phyloP scores from a whole-genome alignment of 352 stramenopile genomes.

The Phytophthora cryptogea region DNA sequence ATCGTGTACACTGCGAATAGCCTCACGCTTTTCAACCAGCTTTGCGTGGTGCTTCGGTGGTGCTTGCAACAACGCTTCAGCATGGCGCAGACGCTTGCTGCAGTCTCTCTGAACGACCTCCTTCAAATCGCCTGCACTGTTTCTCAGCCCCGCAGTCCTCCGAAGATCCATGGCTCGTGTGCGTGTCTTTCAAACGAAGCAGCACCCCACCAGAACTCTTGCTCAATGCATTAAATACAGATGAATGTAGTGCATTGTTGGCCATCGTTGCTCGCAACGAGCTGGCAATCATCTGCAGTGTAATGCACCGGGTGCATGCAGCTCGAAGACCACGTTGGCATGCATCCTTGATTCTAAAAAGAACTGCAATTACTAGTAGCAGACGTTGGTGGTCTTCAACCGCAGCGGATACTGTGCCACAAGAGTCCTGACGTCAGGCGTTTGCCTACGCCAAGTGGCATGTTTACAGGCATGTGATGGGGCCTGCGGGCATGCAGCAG shows the following conservation, averaged over 20 bases:
- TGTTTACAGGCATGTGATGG: conserved; percentile 11
- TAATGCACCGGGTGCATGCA: too few relatives aligned
- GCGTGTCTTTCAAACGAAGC: too few relatives aligned
- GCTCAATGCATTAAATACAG: conserved; percentile 4
- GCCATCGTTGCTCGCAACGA: too few relatives aligned
- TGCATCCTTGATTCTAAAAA: too few relatives aligned
- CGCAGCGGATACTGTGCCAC: conserved; percentile 7
- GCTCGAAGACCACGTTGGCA: too few relatives aligned
- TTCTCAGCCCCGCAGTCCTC: conserved; percentile 10
- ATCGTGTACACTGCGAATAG: too few relatives aligned
- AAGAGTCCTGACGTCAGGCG: neutral
- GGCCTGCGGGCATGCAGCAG: conserved; percentile 11
- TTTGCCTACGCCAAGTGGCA: conserved; percentile 1
- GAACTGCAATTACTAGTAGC: too few relatives aligned
- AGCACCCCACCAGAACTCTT: too few relatives aligned
- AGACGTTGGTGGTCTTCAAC: conserved; percentile 1
- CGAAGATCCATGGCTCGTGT: neutral
- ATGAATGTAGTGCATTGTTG: neutral
- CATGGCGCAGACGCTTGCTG: neutral
- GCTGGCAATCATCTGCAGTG: too few relatives aligned
- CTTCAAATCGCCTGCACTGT: conserved; percentile 14
- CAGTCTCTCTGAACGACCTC: conserved; percentile 11
- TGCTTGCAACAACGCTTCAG: neutral
- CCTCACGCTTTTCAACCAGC: too few relatives aligned
- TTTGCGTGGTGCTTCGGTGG: neutral